Conservation (phyloP, 163 green algal genomes). For the Scenedesmus sp. region DNA sequence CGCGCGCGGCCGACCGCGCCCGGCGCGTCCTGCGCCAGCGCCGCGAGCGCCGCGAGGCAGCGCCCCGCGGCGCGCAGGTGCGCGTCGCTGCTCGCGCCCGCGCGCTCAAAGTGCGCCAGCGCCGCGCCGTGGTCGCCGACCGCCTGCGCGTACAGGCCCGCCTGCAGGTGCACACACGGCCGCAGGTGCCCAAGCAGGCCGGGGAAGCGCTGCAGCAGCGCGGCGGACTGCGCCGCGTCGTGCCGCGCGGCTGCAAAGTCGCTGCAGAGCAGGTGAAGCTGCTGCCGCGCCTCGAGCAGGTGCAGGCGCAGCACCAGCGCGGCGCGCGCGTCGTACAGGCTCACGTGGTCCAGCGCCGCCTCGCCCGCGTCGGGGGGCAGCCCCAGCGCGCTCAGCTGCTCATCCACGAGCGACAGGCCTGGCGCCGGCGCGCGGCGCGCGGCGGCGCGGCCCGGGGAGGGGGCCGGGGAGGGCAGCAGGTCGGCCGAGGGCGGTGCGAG, state of each 20-base stretch:
- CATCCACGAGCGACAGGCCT: constrained; percentile 30
- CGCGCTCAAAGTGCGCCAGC: constrained; percentile 12
- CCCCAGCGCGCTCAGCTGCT: constrained; percentile 10
- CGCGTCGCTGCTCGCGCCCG: constrained; percentile 5
- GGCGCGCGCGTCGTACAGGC: neutral
- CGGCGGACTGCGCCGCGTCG: constrained; percentile 2
- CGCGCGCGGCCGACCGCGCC: neutral
- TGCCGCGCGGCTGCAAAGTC: constrained; percentile 25
- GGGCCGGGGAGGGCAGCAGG: too few species aligned
- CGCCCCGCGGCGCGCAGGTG: neutral
- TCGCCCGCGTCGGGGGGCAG: too few species aligned
- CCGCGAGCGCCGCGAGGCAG: constrained; percentile 24
- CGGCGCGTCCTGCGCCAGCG: too few species aligned
- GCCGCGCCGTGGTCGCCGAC: constrained; percentile 11
- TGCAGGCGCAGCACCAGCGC: constrained; percentile 34
- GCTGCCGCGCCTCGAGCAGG: constrained; percentile 33
- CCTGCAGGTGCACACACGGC: constrained; percentile 25
- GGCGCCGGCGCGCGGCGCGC: neutral
- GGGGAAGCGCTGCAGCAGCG: constrained; percentile 36
- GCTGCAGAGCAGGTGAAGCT: constrained; percentile 37
- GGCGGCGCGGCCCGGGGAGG: too few species aligned
- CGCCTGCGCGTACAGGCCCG: constrained; percentile 41
- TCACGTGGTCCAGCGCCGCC: constrained; percentile 5
- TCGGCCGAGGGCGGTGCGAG: too few species aligned
- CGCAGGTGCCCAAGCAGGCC: constrained; percentile 12